These are phyloP conservation scores for Heliamphora exappendiculata DNA, from an alignment of 148 eudicot genomes.

Conservation along the genomic window DNA sequence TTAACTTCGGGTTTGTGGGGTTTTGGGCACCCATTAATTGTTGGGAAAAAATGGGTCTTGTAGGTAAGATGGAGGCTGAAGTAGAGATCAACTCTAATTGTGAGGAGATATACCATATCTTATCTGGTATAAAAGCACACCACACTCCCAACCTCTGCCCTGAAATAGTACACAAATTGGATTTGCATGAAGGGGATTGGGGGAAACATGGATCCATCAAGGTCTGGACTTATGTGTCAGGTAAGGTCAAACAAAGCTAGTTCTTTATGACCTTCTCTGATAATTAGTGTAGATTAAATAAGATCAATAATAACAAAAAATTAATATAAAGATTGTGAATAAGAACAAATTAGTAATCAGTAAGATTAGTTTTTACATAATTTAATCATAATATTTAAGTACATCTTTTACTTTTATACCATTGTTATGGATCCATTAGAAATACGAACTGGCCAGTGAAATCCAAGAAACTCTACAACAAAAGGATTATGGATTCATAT, in stretches of 20 bases:
- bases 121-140: slow-evolving; percentile 8
- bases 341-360: background rate
- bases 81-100: background rate
- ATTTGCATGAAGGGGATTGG: slow-evolving; percentile 24
- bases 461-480: no score
- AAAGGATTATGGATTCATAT: no score
- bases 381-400: no score
- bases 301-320: no score
- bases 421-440: no score
- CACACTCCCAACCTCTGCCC: slow-evolving; percentile 10
- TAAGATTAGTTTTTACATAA: background rate
- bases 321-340: no score
- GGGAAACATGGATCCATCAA: slow-evolving; percentile 14
- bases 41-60: background rate
- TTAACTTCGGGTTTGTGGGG: no score
- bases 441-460: no score
- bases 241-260: slow-evolving; percentile 4
- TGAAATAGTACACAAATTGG: slow-evolving; percentile 4
- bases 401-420: no score
- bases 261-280: background rate
- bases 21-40: no score
- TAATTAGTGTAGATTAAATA: no score
- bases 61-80: background rate
- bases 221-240: slow-evolving; percentile 11
- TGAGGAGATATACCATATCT: background rate